Conservation (phyloP, 345 rosid genomes). For the Syzygium aromaticum region DNA sequence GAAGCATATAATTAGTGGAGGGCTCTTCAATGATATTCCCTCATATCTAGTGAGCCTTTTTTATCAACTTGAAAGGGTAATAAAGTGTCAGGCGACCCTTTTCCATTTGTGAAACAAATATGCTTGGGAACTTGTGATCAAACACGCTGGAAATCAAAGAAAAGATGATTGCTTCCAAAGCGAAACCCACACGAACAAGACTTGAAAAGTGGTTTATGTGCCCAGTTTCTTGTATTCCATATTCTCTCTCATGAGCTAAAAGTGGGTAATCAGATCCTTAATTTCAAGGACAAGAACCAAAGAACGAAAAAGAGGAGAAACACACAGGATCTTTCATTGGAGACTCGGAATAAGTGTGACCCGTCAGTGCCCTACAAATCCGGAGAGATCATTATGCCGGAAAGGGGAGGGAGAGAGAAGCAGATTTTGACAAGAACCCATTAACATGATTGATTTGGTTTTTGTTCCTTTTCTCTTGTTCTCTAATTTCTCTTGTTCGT, state of each 20-base stretch:
- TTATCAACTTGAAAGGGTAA: slow-evolving; percentile 13
- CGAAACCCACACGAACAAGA: neutral
- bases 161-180: neutral
- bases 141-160: neutral
- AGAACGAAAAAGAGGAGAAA: slow-evolving; percentile 19
- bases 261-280: neutral
- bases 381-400: slow-evolving; percentile 1
- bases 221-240: slow-evolving; percentile 4
- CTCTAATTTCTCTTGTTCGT: neutral
- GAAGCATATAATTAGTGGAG: neutral
- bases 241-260: neutral
- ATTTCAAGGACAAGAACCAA: neutral
- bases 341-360: slow-evolving; percentile 28
- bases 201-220: neutral
- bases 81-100: neutral
- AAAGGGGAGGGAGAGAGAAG: slow-evolving; percentile 14
- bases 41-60: slow-evolving; percentile 2
- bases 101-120: slow-evolving; percentile 4
- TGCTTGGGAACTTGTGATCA: neutral
- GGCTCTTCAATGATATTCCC: neutral
- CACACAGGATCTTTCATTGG: slow-evolving; percentile 43
- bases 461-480: neutral
- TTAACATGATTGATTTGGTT: slow-evolving; percentile 8
- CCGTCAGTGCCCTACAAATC: slow-evolving; percentile 29
- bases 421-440: slow-evolving; percentile 31